These are phyloP conservation scores for Ceraceosorus bombacis DNA, from an alignment of 1,284 basidiomycete species.

Conservation along the genomic window DNA sequence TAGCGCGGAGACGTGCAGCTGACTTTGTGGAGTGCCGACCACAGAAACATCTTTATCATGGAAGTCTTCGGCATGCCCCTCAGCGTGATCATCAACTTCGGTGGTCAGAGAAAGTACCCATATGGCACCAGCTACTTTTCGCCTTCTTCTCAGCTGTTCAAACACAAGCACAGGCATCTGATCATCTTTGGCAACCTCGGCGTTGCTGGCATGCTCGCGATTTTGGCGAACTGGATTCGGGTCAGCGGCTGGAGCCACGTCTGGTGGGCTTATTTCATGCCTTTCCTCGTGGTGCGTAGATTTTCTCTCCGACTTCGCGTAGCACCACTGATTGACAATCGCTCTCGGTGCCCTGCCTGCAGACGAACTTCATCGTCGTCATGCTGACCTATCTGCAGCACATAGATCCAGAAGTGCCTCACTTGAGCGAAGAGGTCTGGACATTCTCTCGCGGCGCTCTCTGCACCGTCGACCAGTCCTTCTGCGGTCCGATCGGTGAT, in stretches of 20 bases:
- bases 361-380: conserved; percentile 53
- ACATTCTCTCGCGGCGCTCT: conserved; percentile 92
- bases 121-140: conserved; percentile 76
- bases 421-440: conserved; percentile 83
- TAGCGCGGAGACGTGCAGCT: too few relatives aligned
- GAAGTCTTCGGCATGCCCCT: conserved; percentile 76
- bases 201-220: conserved; percentile 61
- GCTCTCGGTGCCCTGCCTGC: too few relatives aligned
- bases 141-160: conserved; percentile 75
- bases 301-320: too few relatives aligned
- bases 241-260: conserved; percentile 60
- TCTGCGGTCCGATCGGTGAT: conserved; percentile 57
- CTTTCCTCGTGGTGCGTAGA: conserved; percentile 68
- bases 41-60: conserved; percentile 57
- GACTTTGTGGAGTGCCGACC: too few relatives aligned
- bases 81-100: conserved; percentile 77
- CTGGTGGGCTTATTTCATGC: conserved; percentile 71
- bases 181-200: conserved; percentile 78
- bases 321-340: too few relatives aligned
- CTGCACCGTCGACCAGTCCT: conserved; percentile 79
- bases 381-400: conserved; percentile 66
- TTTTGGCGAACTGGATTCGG: conserved; percentile 58
- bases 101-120: conserved; percentile 81
- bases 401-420: conserved; percentile 86
- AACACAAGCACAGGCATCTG: conserved; percentile 63